phyloP scores from a whole-genome alignment of 371 early-diverging fungal species.

The Rhizomucor miehei region DNA sequence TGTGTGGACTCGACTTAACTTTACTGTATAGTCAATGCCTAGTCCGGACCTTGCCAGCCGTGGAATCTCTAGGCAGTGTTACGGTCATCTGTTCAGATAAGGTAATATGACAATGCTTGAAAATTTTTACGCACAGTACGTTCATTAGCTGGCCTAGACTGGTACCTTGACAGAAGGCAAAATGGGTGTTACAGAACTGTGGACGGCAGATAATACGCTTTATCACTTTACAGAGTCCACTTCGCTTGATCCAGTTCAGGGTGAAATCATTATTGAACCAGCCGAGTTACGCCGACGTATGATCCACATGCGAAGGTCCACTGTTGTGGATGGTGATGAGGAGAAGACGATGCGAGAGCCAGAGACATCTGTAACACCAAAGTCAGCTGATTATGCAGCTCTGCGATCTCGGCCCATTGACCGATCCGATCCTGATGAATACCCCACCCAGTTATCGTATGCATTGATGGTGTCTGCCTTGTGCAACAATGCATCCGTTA shows the following conservation, averaged over 20 bases:
- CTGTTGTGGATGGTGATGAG: not conserved
- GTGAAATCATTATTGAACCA: conserved; percentile 47
- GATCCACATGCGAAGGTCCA: conserved; percentile 30
- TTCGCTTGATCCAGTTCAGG: conserved; percentile 63
- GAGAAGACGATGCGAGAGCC: too few species aligned
- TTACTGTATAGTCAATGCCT: conserved; percentile 53
- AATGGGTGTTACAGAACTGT: conserved; percentile 74
- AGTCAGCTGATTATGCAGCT: conserved; percentile 24
- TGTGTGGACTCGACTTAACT: too few species aligned
- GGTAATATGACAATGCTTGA: too few species aligned
- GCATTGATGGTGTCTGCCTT: conserved; percentile 46
- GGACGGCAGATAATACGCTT: conserved; percentile 63
- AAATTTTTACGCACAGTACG: too few species aligned
- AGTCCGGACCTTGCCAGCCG: conserved; percentile 84
- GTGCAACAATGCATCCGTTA: conserved; percentile 71
- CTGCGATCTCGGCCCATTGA: conserved; percentile 31
- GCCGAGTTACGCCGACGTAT: conserved; percentile 35
- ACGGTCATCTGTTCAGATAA: conserved; percentile 96
- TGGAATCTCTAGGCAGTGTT: conserved; percentile 91
- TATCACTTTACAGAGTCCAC: conserved; percentile 70
- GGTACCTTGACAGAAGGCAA: conserved; percentile 95
- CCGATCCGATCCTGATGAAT: conserved; percentile 27
- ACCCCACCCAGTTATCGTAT: conserved; percentile 26
- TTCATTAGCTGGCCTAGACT: too few species aligned
- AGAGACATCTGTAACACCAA: not conserved